Percentiles rank a stretch among this genome's conserved stretches.
Evolutionary conservation across 208 protist species (phyloP).

Genomic region (Trypanosoma boissoni): DNA sequence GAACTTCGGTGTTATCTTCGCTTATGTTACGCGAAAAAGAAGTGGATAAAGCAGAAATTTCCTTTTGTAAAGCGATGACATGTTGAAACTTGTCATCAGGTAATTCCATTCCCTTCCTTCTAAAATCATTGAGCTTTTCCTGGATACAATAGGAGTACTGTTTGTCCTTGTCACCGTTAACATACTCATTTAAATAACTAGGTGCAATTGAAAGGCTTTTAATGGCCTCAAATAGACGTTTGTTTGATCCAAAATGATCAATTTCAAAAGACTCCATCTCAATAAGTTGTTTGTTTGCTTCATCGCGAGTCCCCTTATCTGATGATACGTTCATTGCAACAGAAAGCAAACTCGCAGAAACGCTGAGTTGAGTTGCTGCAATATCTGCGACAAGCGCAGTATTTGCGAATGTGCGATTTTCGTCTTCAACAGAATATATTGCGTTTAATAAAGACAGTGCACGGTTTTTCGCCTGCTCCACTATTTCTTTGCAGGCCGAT

Average conservation of each 20-base stretch:
- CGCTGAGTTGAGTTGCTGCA: constrained; percentile 44
- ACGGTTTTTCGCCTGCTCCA: constrained; percentile 42
- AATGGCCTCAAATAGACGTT: constrained; percentile 58
- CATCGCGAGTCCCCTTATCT: constrained; percentile 57
- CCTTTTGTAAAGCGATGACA: constrained; percentile 68
- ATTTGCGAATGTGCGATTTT: constrained; percentile 48
- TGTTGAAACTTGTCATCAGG: constrained; percentile 54
- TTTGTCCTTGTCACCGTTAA: constrained; percentile 21
- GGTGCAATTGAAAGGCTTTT: constrained; percentile 31
- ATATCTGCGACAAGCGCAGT: constrained; percentile 54
- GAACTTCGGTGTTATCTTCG: constrained; percentile 63
- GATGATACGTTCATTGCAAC: constrained; percentile 56
- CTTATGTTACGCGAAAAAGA: constrained; percentile 81
- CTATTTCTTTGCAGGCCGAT: constrained; percentile 42
- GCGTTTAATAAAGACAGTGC: constrained; percentile 38
- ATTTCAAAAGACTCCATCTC: constrained; percentile 66
- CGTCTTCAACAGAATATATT: constrained; percentile 35
- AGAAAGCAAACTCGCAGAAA: constrained; percentile 60
- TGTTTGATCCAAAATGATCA: constrained; percentile 68
- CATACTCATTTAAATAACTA: constrained; percentile 42
- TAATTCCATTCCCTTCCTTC: constrained; percentile 68
- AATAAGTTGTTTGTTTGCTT: constrained; percentile 55
- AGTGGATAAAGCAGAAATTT: constrained; percentile 50
- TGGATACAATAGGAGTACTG: constrained; percentile 76
- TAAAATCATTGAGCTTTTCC: constrained; percentile 58